Evolutionary conservation across 2,329 filamentous ascomycete species (phyloP), one percentile per base, ranked within the genome.

Genomic region (Colletotrichum higginsianum): DNA sequence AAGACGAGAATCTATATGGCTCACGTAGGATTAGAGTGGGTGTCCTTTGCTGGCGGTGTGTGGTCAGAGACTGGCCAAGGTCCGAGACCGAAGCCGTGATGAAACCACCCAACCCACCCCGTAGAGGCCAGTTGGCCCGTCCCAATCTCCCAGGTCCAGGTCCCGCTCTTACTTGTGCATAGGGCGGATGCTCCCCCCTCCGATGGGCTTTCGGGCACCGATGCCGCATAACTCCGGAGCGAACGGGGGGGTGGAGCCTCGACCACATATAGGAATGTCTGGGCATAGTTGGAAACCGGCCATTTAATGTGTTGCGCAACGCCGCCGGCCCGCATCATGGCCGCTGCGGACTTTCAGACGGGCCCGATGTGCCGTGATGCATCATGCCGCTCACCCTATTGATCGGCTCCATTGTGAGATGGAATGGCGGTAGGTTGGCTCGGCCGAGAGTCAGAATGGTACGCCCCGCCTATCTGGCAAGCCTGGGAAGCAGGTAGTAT

Each of bases 261-360:
- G 8, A 35, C 8, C 8, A 35, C 8, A 35, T 35, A 50, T 38
- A 46, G 44, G 49, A 16, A 46, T 63, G 47, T 26, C 44, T 71
- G 50, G 35, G 62, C 21, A 46, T 21, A 71, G 64, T 64, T 38
- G 35, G 56, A 57, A 15, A 40, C n/a, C 46, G 50, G 44, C 64
- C 44, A 67, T 71, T 44, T 42, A 9, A 9, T 35, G n/a, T 57
- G 16, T 57, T 23, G 35, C 30, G 42, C 21, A 50, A 38, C 67
- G 50, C 57, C 57, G 52, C 64, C 68, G 68, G 64, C 57, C 64
- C 57, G 64, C 52, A 68, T 71, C 65, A 63, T 56, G 57, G 65
- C 44, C 35, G 15, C 18, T 52, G 64, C 68, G 68, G 68, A 60
- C 57, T 68, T 56, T 42, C 16, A 35, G 47, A 63, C 49, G 61